Evolutionary conservation across 2,329 filamentous ascomycete species (phyloP), one percentile per base, ranked within the genome.

Genomic region (Exophiala sp.): DNA sequence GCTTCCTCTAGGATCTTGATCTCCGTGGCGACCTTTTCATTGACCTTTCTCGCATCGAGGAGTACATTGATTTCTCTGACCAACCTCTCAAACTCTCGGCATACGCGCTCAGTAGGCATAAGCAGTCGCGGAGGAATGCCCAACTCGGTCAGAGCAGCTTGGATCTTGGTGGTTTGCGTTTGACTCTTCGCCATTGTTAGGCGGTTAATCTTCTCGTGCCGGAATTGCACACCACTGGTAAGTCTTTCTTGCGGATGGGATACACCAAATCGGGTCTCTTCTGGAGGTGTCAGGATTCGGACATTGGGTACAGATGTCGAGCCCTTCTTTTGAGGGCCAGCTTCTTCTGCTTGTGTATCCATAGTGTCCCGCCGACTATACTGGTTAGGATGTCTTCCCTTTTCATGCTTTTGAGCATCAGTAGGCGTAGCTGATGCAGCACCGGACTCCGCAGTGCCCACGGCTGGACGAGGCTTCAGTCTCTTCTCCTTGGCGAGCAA

Each of bases 201-300:
- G 56, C 76, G 75, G 52, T 74, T 72, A 44, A 75, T 73, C 57
- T 73, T 74, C 58, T 78, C 75, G 60, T 90, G 90, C 10, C 92
- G 88, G 79, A 97, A 97, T 11, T 89, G 87, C 34, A 96, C 89
- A 5, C 94, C 92, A 7, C 86, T 87, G 1, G 87, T 85, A 36
- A 96, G 79, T 24, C 92, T 88, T 52, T 97, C 92, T 67, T 89
- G 83, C 61, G 92, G 87, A 62, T 89, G 84, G 6, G 87, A 83
- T 8, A 99, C 87, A 59, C 92, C 94, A 66, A 92, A 97, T 33
- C 87, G 80, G 59, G 81, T 72, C 72, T 91, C 86, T 71, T 95
- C 87, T 62, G 88, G 83, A 43, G 86, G 79, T 3, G 83, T 84
- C 61, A 96, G 84, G 69, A 86, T 84, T 65, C 85, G 83, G 50